Conservation (phyloP, 2,329 filamentous ascomycete species). For the Fusarium praegraminearum region DNA sequence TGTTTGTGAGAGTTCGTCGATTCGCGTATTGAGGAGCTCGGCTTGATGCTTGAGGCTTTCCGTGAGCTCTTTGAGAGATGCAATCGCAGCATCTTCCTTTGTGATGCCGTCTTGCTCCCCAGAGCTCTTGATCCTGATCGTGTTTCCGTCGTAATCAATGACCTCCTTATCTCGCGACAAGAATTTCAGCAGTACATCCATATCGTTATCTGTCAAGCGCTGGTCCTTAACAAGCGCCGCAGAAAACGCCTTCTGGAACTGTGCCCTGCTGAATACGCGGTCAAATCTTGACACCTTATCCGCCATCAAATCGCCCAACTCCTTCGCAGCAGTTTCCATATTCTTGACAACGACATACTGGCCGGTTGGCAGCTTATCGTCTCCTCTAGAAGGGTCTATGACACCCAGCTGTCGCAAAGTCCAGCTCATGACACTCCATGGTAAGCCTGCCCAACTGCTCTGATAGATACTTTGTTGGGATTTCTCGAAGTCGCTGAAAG, state of each 20-base stretch:
- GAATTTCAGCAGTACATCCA: constrained; percentile 77
- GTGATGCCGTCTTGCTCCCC: constrained; percentile 69
- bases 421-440: constrained; percentile 81
- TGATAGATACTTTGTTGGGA: constrained; percentile 78
- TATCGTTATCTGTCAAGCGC: constrained; percentile 70
- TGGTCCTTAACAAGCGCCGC: constrained; percentile 62
- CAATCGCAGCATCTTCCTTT: constrained; percentile 83
- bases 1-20: constrained; percentile 71
- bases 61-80: constrained; percentile 83
- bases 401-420: constrained; percentile 77
- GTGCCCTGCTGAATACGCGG: constrained; percentile 73
- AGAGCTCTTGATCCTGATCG: constrained; percentile 77
- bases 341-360: constrained; percentile 75
- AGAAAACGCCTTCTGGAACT: constrained; percentile 71
- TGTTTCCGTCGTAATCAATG: constrained; percentile 71
- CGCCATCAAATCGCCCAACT: constrained; percentile 61
- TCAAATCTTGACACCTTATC: constrained; percentile 67
- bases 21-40: constrained; percentile 71
- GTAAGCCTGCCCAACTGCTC: constrained; percentile 74
- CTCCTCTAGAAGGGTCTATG: constrained; percentile 58
- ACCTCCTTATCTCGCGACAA: constrained; percentile 74
- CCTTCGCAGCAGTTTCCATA: constrained; percentile 68
- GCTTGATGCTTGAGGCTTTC: constrained; percentile 80
- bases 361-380: constrained; percentile 69
- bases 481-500: constrained; percentile 74